These are phyloP conservation scores for Pulveroboletus sp. DNA, from an alignment of 768 basidiomycete species.

Conservation along the genomic window DNA sequence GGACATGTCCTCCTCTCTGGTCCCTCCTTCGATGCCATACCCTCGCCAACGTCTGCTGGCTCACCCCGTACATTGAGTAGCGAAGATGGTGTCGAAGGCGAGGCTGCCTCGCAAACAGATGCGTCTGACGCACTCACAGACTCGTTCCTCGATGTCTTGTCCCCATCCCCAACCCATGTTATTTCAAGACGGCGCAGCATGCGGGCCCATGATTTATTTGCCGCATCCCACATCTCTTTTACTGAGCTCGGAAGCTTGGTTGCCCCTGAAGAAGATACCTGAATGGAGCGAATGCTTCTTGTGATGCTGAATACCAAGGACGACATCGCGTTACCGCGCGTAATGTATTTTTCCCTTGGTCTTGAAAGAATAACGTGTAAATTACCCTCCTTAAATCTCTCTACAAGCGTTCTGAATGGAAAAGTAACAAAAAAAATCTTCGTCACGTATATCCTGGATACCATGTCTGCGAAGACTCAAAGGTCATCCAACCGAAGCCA, in stretches of 20 bases:
- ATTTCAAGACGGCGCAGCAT: conserved; percentile 14
- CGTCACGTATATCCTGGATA: conserved; percentile 44
- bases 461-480: conserved; percentile 40
- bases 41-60: background rate
- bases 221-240: conserved; percentile 25
- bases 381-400: background rate
- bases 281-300: background rate
- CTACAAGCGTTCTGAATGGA: background rate
- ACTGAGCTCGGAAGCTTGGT: conserved; percentile 25
- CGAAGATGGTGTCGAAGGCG: background rate
- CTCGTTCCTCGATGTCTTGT: conserved; percentile 17
- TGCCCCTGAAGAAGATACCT: conserved; percentile 2
- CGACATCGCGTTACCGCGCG: background rate
- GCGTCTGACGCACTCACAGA: conserved; percentile 9
- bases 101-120: background rate
- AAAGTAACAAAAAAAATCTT: conserved; percentile 42
- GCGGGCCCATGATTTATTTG: conserved; percentile 23
- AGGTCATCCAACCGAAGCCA: conserved; percentile 3
- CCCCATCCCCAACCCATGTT: conserved; percentile 10
- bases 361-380: background rate
- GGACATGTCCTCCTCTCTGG: conserved; percentile 1
- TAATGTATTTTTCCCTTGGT: background rate
- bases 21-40: background rate
- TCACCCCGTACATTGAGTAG: background rate
- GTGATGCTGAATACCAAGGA: background rate